Base-by-base conservation (phyloP, 306 rosid genomes). In the Boehmeria nivea region DNA sequence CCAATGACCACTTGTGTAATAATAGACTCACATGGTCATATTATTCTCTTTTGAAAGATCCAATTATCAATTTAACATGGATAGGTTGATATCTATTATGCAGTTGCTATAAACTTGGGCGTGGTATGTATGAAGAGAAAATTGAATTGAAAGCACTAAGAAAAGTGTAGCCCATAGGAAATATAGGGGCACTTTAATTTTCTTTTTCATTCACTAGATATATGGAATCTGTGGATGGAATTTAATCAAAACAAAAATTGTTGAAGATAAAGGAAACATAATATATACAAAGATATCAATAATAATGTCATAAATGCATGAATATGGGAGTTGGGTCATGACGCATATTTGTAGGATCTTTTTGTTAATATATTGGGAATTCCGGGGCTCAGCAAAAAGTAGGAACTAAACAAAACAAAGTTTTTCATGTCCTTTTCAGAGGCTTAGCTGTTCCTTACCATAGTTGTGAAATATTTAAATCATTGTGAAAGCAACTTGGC, bases 391-490 rank as follows among this genome's bases (percentile, higher is more conserved):
- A 31, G 10, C 15, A 6, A 43, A 39, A 33, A 28, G 7, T 33
- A 39, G 51, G 12, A 34, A 21, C 8, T 21, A 4, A 12, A 51
- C 19, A 37, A 36, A 27, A 50, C 46, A 31, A 16, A 55, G 37
- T 23, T 42, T 20, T 23, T 20, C 1, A 54, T 52, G 68, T 64
- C 75, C 4, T 36, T 51, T 65, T 65, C 71, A 64, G 14, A 68
- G 59, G 60, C 79, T 74, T 74, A 68, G 74, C 79, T 68, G 71
- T 63, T 53, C 27, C 66, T 62, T 50, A 36, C 58, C 56, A 63
- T 28, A 33, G 38, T 40, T 12, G 59, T 36, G 48, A 31, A 51
- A 42, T 25, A 57, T 47, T 40, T 54, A 1, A 23, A 54, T 64
- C 60, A 58, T 74, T 59, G 63, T 68, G 79, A 75, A 58, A 75